phyloP scores from a whole-genome alignment of 768 basidiomycete species.

The Russula lepida region DNA sequence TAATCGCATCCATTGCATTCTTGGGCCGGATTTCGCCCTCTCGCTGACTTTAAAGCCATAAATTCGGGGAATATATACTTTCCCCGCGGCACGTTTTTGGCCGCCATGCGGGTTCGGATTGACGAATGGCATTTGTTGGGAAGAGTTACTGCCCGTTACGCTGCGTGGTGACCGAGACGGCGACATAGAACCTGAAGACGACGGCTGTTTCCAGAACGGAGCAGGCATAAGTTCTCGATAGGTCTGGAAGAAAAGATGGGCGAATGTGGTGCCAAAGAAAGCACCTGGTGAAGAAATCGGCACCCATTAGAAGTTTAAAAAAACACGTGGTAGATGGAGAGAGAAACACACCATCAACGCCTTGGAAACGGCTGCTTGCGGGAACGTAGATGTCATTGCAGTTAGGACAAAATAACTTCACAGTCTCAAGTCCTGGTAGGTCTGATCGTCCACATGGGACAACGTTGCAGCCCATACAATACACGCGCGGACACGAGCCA shows the following conservation, averaged over 20 bases:
- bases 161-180: conserved; percentile 50
- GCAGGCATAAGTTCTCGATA: conserved; percentile 93
- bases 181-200: conserved; percentile 41
- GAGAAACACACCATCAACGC: conserved; percentile 74
- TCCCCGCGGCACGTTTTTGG: conserved; percentile 79
- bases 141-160: conserved; percentile 40
- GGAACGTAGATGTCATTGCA: conserved; percentile 97
- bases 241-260: conserved; percentile 96
- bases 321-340: neutral
- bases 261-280: conserved; percentile 99
- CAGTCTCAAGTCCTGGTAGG: conserved; percentile 92
- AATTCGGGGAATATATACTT: conserved; percentile 85
- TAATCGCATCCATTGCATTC: conserved; percentile 94
- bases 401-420: conserved; percentile 96
- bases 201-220: conserved; percentile 75
- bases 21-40: conserved; percentile 85
- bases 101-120: conserved; percentile 88
- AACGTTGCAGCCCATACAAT: conserved; percentile 80
- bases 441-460: conserved; percentile 95
- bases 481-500: conserved; percentile 92
- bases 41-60: conserved; percentile 98
- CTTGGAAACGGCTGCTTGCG: conserved; percentile 90
- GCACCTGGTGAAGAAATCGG: conserved; percentile 51
- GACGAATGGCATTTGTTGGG: conserved; percentile 48
- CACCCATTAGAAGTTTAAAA: neutral